Conservation (phyloP, 192 early-diverging fungal species). For the Backusella parvicylindrica region DNA sequence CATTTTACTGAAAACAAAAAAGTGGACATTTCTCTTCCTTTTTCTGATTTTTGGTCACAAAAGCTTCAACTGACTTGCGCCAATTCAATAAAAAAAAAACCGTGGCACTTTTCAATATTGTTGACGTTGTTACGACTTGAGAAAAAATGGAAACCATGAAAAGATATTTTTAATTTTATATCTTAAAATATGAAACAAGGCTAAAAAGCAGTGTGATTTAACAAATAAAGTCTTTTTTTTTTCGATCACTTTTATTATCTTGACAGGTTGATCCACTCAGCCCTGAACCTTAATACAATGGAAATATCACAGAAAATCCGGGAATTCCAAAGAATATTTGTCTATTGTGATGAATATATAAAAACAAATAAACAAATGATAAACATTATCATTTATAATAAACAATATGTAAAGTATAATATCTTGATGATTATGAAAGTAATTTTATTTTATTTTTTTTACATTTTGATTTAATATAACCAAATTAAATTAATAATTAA, state of each 20-base stretch:
- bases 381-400: background rate
- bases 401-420: background rate
- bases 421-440: background rate
- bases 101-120: background rate
- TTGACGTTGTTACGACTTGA: background rate
- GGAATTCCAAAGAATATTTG: background rate
- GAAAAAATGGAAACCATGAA: background rate
- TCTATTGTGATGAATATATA: background rate
- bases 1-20: background rate
- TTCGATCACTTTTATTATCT: background rate
- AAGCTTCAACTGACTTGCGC: background rate
- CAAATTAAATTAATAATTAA: background rate
- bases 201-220: background rate
- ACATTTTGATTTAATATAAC: background rate
- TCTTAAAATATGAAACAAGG: background rate
- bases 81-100: background rate
- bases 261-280: background rate
- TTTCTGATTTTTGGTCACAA: background rate
- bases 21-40: background rate
- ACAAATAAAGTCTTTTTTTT: background rate
- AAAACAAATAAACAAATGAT: background rate
- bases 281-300: background rate
- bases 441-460: background rate
- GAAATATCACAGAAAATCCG: background rate
- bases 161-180: background rate